phyloP scores from a whole-genome alignment of 306 rosid genomes.

The Lagenaria siceraria region DNA sequence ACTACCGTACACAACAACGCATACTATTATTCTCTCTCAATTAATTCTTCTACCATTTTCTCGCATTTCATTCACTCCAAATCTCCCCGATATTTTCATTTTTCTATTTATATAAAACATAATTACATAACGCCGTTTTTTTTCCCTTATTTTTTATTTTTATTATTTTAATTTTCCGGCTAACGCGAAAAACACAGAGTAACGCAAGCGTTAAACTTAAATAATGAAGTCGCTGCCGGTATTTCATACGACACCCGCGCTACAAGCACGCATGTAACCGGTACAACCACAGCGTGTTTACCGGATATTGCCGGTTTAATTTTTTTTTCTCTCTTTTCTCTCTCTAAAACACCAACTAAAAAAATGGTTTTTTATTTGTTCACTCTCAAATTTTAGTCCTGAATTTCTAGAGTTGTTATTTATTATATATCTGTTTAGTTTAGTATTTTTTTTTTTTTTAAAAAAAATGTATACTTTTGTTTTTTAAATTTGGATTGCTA shows the following conservation, averaged over 20 bases:
- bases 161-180: background rate
- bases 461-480: no score
- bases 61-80: constrained; percentile 25
- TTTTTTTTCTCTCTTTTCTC: background rate
- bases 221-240: constrained; percentile 35
- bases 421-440: no score
- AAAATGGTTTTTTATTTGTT: background rate
- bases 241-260: constrained; percentile 37
- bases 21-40: constrained; percentile 13
- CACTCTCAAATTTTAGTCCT: background rate
- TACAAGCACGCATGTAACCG: constrained; percentile 25
- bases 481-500: background rate
- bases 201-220: constrained; percentile 4
- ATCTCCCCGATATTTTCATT: background rate
- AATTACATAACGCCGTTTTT: background rate
- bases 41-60: background rate
- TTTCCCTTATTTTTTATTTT: background rate
- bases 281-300: constrained; percentile 40
- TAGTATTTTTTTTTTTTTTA: no score
- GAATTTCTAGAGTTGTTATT: background rate
- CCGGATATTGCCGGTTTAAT: constrained; percentile 49
- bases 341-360: background rate
- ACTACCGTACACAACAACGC: constrained; percentile 36
- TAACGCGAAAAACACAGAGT: constrained; percentile 29
- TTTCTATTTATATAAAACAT: background rate